These are phyloP conservation scores for Polygonum aviculare DNA, from an alignment of 148 eudicot genomes.

Conservation along the genomic window DNA sequence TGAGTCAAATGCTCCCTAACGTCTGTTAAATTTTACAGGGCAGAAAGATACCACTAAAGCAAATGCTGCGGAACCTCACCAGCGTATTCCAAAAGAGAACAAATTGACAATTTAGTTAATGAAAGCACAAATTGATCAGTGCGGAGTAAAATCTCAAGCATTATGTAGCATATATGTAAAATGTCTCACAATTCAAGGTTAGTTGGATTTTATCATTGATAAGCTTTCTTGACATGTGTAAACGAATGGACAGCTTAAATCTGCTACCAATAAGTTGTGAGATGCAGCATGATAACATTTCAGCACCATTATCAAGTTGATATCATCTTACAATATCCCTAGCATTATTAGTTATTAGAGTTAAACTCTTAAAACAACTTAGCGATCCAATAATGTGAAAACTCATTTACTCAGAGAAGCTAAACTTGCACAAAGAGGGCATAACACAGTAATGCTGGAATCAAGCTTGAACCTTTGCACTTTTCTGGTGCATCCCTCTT, in stretches of 20 bases:
- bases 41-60: not conserved
- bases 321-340: not conserved
- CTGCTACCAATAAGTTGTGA: not conserved
- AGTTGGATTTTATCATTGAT: not conserved
- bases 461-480: not conserved
- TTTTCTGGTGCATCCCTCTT: not conserved
- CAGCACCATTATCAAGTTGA: not conserved
- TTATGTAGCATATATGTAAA: not conserved
- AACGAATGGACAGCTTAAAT: not conserved
- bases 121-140: not conserved
- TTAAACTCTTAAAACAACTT: not conserved
- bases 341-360: not conserved
- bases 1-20: not conserved
- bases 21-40: not conserved
- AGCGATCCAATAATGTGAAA: not conserved
- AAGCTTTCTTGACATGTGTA: not conserved
- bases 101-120: not conserved
- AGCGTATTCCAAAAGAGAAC: not conserved
- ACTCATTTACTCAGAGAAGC: not conserved
- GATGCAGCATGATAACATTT: not conserved
- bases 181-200: not conserved
- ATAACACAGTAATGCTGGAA: not conserved
- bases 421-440: not conserved
- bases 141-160: not conserved
- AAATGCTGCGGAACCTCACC: not conserved